Conservation (phyloP, 495 filamentous ascomycete species). For the Aspergillus asperescens region DNA sequence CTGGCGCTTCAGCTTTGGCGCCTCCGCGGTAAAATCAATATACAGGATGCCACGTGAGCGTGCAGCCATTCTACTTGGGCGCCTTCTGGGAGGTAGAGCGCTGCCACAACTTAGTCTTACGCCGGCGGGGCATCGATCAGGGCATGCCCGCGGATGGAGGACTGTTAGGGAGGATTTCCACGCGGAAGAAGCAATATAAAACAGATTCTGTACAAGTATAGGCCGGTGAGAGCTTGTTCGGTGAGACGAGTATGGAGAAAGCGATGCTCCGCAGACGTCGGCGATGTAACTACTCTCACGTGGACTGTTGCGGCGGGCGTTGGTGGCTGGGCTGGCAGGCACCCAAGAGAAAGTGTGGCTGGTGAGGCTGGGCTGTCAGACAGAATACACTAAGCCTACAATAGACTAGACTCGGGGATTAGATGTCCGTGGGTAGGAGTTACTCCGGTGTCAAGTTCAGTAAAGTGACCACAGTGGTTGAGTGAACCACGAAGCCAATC, state of each 20-base stretch:
- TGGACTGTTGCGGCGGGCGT: not conserved
- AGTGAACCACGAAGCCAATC: not conserved
- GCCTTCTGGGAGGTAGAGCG: too few relatives aligned
- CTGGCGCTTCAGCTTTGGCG: too few relatives aligned
- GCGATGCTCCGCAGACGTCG: not conserved
- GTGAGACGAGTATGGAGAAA: constrained; percentile 2
- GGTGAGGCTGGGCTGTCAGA: not conserved
- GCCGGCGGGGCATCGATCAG: too few relatives aligned
- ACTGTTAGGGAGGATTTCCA: not conserved
- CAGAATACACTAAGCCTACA: not conserved
- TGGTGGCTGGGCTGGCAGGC: not conserved
- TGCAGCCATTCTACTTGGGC: too few relatives aligned
- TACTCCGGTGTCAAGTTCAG: too few relatives aligned
- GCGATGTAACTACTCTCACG: constrained; percentile 7
- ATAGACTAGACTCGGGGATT: not conserved
- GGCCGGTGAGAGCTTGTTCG: not conserved
- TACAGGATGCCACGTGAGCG: too few relatives aligned
- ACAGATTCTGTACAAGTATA: not conserved
- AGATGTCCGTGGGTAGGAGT: not conserved
- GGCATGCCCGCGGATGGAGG: too few relatives aligned
- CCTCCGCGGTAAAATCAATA: too few relatives aligned
- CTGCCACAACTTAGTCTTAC: too few relatives aligned
- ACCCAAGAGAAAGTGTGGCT: not conserved
- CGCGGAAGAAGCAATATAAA: constrained; percentile 9
- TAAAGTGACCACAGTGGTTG: too few relatives aligned